Evolutionary conservation across 176 grass and related monocot genomes (phyloP), one percentile per base, ranked within the genome.

Genomic region (Thinopyrum elongatum): DNA sequence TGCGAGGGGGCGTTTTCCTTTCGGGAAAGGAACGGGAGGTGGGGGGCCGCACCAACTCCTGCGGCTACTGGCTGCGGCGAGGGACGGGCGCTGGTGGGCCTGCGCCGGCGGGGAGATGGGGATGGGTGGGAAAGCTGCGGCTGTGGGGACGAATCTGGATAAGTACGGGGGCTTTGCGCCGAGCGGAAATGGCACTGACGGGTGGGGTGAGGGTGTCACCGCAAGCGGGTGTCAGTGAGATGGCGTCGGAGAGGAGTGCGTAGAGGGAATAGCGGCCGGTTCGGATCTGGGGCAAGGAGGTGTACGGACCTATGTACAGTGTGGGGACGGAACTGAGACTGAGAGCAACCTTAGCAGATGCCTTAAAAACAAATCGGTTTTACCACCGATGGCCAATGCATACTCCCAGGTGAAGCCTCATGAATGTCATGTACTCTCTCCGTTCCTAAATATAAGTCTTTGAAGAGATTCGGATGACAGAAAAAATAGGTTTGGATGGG

Each of bases 61-160:
- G 74, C 80, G 42, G 84, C 84, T 80, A 79, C 80, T 90, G 80
- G 80, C 74, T 58, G 74, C 84, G 84, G 80, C 84, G 84, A 79
- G 41, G 57, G 44, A 70, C 44, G 74, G 79, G 10, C 11, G 22
- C 8, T 59, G 72, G 82, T 77, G 75, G 84, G 21, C 80, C 83
- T 55, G 78, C 83, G 31, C 80, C 80, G 74, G 29, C 80, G 80
- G 23, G 73, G 15, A 26, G 79, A 86, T 65, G 79, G 72, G 19
- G 74, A 86, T 46, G 84, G 88, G 76, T 75, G 47, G 59, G 34
- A 77, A 47, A 31, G 19, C 51, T 60, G 59, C 57, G 57, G 23
- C 29, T 25, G 64, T 74, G 55, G 67, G 78, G 5, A 38, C 8
- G 33, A 71, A 44, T 22, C 82, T 36, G 58, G 65, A 87, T 83